Base-by-base conservation (phyloP, 129 eudicot species). In the Cynara cardunculus region DNA sequence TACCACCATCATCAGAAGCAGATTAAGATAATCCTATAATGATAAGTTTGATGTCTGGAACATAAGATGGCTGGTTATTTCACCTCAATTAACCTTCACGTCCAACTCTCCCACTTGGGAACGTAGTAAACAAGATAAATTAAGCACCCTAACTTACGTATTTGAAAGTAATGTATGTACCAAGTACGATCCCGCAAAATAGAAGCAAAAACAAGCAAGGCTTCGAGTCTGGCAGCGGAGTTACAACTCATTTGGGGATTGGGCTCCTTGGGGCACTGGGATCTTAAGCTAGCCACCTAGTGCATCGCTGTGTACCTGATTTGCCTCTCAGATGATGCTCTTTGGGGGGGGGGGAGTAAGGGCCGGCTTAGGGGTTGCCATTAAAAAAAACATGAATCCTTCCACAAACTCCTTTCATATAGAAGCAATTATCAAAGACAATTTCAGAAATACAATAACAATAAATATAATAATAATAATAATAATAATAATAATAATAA, bases 1-100 rank as follows among this genome's bases (percentile, higher is more conserved):
- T 37, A 72, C 74, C 79, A 78, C 56, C 44, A 78, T 26, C 62
- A 78, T 64, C 9, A 27, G 26, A 78, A 31, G 24, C 68, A n/a
- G n/a, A 73, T 22, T 25, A 56, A 64, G 71, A 31, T 59, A 75
- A 64, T 26, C 25, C 18, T 24, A n/a, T 26, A 14, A 26, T 27
- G 46, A 74, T 21, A 5, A 25, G 67, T 41, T 78, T 26, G 75
- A 66, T 69, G 18, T 22, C 72, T 67, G 32, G 32, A 25, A 69
- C 26, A 8, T 22, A 61, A 61, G 2, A 61, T 61, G 67, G 67
- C 11, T 61, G 26, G 12, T 24, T 14, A n/a, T 25, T 61, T 61
- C 24, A 18, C 67, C 11, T 61, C 7, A 61, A 19, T 19, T 61
- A 61, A 61, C 25, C 67, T 6, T 61, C 67, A 61, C 25, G 11